Evolutionary conservation across 2,329 filamentous ascomycete species (phyloP).

Genomic region (Colletotrichum karsti): DNA sequence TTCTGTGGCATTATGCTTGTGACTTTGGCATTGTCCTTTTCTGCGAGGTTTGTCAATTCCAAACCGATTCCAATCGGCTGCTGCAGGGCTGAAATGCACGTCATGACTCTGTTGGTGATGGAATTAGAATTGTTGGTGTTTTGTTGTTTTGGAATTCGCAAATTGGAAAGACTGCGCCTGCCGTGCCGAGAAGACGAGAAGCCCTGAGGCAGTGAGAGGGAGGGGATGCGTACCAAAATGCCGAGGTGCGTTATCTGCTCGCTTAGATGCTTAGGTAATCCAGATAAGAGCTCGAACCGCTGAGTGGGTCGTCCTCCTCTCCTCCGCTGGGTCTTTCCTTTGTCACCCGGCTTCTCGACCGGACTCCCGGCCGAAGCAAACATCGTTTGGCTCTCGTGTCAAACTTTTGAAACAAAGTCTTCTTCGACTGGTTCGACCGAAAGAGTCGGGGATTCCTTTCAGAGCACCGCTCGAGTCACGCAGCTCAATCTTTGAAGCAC

Average conservation of each 20-base stretch:
- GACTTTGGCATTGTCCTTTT: neutral
- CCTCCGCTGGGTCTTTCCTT: neutral
- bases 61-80: neutral
- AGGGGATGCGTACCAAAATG: neutral
- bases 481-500: neutral
- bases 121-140: neutral
- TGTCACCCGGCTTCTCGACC: neutral
- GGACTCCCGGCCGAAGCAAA: neutral
- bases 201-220: neutral
- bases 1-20: constrained; percentile 12
- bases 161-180: neutral
- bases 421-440: neutral
- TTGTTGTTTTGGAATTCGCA: neutral
- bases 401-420: neutral
- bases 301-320: neutral
- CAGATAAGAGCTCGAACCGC: neutral
- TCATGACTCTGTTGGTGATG: neutral
- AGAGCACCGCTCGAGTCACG: neutral
- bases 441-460: neutral
- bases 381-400: neutral
- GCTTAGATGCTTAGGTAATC: neutral
- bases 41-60: neutral
- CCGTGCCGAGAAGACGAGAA: neutral
- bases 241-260: neutral
- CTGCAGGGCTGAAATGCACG: neutral